Base-by-base conservation (phyloP, 108 stramenopile genomes). In the Craspedostauros australis region DNA sequence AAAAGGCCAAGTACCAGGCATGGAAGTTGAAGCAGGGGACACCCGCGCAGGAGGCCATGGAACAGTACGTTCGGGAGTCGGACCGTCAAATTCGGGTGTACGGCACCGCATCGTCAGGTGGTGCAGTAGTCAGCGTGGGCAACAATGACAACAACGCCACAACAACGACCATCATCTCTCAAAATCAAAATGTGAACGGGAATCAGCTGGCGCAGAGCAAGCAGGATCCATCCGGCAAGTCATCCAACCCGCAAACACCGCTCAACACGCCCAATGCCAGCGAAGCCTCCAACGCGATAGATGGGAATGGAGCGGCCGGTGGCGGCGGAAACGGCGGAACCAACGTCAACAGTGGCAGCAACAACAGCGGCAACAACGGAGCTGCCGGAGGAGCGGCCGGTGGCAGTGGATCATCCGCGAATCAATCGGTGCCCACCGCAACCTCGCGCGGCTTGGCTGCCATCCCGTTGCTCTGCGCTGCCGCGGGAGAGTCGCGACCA, bases 11-110 rank as follows among this genome's bases (percentile, higher is more conserved):
- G 62, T 73, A 82, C 29, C 46, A 80, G 21, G 84, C 90, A 0
- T 91, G 90, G 90, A 50, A 70, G 37, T 16, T 50, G 33, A 87
- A 91, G 62, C 59, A 62, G 6, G 90, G 90, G 7, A 16, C 79
- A 11, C 48, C 69, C 14, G 56, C 54, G 45, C 41, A 70, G 2
- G 82, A 91, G 39, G 72, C 90, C 51, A 91, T 91, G 90, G 47
- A 60, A 14, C 54, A 55, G 39, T 91, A 91, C 60, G 38, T 85
- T 9, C 69, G 67, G n/a, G 90, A 91, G 54, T 70, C 73, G 30
- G 90, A 91, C 61, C 76, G 84, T 16, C 90, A 91, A 53, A 36
- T 91, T 39, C 66, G 81, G 7, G 66, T 86, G 15, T 88, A 91
- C 41, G 90, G 90, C 18, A 76, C 43, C 34, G 28, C 64, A 18